Percentiles rank a stretch among this genome's conserved stretches.
phyloP scores from a whole-genome alignment of 2,329 filamentous ascomycete genomes.

The Paracoccidioides brasiliensis region DNA sequence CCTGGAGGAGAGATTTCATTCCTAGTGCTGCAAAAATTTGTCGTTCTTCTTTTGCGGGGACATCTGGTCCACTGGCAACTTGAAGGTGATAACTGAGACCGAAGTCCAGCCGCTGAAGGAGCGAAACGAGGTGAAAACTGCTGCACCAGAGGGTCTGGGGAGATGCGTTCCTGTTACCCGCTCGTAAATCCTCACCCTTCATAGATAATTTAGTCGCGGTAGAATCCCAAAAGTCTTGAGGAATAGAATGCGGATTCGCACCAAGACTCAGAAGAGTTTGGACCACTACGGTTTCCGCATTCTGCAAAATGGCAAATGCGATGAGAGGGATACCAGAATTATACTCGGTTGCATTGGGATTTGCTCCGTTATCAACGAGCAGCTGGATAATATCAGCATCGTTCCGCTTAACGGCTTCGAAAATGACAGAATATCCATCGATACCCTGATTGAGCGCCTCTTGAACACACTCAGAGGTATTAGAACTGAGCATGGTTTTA shows the following conservation, averaged over 20 bases:
- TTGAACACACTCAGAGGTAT: not conserved
- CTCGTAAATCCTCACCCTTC: not conserved
- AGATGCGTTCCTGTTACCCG: not conserved
- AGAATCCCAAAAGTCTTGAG: conserved; percentile 4
- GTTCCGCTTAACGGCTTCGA: conserved; percentile 6
- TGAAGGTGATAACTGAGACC: conserved; percentile 6
- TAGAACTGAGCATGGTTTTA: conserved; percentile 2
- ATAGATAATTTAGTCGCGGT: not conserved
- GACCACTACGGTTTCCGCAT: conserved; percentile 4
- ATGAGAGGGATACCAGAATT: conserved; percentile 6
- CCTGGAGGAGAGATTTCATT: not conserved
- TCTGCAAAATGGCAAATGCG: conserved; percentile 7
- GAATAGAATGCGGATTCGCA: conserved; percentile 8
- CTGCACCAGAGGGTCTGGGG: not conserved
- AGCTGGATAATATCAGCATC: conserved; percentile 6
- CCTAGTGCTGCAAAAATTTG: not conserved
- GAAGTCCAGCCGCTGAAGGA: conserved; percentile 1
- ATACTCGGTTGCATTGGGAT: conserved; percentile 7
- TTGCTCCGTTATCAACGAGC: conserved; percentile 9
- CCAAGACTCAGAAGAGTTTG: conserved; percentile 6
- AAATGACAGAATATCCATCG: conserved; percentile 6
- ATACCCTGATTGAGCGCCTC: conserved; percentile 2
- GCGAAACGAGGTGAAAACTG: not conserved
- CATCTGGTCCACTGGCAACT: not conserved
- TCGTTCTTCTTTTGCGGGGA: not conserved